Evolutionary conservation across 106 monocot genomes (phyloP).

Genomic region (Dendrobium nobile): DNA sequence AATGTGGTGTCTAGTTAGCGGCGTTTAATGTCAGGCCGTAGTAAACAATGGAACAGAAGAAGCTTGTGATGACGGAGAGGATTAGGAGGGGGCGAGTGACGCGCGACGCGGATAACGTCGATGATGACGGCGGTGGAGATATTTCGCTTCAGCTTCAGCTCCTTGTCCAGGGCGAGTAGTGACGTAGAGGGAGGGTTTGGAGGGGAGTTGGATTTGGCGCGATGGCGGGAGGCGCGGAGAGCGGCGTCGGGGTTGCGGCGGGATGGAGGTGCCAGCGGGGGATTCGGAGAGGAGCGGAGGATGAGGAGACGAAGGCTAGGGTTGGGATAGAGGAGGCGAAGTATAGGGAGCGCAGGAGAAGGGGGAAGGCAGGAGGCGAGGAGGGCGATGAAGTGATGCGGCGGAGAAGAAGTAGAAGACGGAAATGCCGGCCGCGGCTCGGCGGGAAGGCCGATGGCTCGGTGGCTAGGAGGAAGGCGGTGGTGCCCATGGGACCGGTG

Average conservation of each 20-base stretch:
- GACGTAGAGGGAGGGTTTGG: not conserved
- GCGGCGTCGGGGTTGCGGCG: slow-evolving; percentile 30
- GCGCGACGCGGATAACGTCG: slow-evolving; percentile 34
- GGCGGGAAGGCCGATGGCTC: slow-evolving; percentile 14
- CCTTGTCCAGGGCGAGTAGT: not conserved
- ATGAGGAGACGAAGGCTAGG: slow-evolving; percentile 44
- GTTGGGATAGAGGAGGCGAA: slow-evolving; percentile 43
- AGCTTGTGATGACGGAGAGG: slow-evolving; percentile 39
- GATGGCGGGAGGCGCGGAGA: slow-evolving; percentile 39
- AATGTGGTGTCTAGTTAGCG: slow-evolving; percentile 60
- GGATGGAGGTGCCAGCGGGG: slow-evolving; percentile 76
- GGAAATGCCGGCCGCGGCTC: slow-evolving; percentile 10
- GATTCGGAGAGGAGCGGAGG: slow-evolving; percentile 73
- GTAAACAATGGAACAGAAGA: slow-evolving; percentile 59
- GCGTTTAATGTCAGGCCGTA: slow-evolving; percentile 79
- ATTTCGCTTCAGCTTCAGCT: not conserved
- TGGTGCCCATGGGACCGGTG: slow-evolving; percentile 6
- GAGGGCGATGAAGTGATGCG: slow-evolving; percentile 3
- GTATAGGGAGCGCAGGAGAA: slow-evolving; percentile 17
- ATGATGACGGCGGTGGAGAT: slow-evolving; percentile 32
- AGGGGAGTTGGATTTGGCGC: slow-evolving; percentile 30
- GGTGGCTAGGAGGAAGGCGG: slow-evolving; percentile 21
- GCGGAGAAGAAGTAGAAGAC: slow-evolving; percentile 24
- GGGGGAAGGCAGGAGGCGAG: slow-evolving; percentile 2
- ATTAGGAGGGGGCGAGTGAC: slow-evolving; percentile 38